Percentiles rank a stretch among this genome's conserved stretches.
phyloP scores from a whole-genome alignment of 164 flowering plant genomes.

The Vitis riparia region DNA sequence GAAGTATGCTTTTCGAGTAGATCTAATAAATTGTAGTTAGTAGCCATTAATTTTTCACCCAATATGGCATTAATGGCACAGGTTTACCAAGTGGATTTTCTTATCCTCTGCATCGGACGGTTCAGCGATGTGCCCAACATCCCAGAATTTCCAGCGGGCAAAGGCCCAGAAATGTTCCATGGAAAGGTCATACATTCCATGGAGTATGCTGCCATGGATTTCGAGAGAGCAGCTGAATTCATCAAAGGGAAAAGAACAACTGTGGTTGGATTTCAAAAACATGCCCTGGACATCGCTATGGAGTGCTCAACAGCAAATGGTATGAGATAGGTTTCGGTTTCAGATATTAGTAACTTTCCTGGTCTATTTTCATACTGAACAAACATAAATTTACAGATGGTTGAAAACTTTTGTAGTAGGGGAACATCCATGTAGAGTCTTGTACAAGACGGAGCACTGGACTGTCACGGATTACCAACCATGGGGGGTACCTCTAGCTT shows the following conservation, averaged over 20 bases:
- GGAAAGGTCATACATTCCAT: constrained; percentile 53
- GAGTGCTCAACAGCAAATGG: constrained; percentile 47
- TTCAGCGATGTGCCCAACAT: constrained; percentile 48
- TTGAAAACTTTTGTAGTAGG: constrained; percentile 33
- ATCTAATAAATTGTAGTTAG: too few relatives aligned
- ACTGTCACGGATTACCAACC: constrained; percentile 44
- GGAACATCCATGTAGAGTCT: constrained; percentile 56
- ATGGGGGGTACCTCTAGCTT: constrained; percentile 47
- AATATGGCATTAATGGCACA: constrained; percentile 10
- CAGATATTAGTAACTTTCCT: neutral
- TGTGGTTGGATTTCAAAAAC: constrained; percentile 55
- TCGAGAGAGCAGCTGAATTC: constrained; percentile 26
- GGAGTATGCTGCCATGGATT: constrained; percentile 44
- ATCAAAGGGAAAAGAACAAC: constrained; percentile 40
- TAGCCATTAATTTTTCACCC: too few relatives aligned
- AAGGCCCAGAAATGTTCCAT: constrained; percentile 46
- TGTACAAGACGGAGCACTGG: constrained; percentile 56
- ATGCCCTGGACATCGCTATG: constrained; percentile 49
- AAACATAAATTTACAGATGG: too few relatives aligned
- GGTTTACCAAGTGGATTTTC: constrained; percentile 46
- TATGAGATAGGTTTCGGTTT: neutral
- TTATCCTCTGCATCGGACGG: constrained; percentile 47
- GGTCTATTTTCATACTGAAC: neutral
- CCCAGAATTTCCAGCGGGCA: constrained; percentile 40
- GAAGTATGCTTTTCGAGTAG: too few relatives aligned